phyloP scores from a whole-genome alignment of 768 basidiomycete species.

The Cystofilobasidium bisporidii region DNA sequence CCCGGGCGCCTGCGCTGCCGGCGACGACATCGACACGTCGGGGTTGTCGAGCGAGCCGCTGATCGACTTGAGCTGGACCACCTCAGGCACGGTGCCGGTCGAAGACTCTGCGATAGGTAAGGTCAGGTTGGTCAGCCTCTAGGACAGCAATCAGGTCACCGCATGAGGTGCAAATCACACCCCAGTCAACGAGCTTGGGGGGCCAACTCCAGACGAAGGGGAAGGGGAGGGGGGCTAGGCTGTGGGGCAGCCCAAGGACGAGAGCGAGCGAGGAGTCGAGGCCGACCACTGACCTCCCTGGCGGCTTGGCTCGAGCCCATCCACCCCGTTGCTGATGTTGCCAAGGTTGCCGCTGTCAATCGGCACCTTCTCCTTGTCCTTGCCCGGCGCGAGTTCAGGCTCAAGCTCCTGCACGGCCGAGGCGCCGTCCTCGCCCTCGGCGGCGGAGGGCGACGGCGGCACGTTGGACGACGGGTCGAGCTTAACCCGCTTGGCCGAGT shows the following conservation, averaged over 20 bases:
- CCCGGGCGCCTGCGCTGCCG: background rate
- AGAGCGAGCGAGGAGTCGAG: constrained; percentile 7
- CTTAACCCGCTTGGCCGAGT: background rate
- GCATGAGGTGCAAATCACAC: background rate
- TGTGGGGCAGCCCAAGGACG: background rate
- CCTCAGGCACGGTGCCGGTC: background rate
- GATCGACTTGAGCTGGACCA: constrained; percentile 17
- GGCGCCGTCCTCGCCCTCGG: background rate
- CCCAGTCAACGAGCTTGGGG: background rate
- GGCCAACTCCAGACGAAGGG: too few relatives aligned
- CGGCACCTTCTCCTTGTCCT: constrained; percentile 80
- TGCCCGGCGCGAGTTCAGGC: constrained; percentile 67
- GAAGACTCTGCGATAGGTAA: background rate
- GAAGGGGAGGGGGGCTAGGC: background rate
- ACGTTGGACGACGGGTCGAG: background rate
- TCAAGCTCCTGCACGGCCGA: constrained; percentile 43
- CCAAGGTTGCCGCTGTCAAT: constrained; percentile 66
- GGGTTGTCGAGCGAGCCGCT: constrained; percentile 13
- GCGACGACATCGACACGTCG: background rate
- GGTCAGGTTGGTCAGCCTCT: too few relatives aligned
- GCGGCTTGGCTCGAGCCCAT: constrained; percentile 30
- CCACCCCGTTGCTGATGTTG: constrained; percentile 48
- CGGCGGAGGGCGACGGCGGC: background rate
- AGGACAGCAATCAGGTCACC: too few relatives aligned
- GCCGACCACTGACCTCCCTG: background rate